phyloP scores from a whole-genome alignment of 345 rosid species.

The Camelina neglecta region DNA sequence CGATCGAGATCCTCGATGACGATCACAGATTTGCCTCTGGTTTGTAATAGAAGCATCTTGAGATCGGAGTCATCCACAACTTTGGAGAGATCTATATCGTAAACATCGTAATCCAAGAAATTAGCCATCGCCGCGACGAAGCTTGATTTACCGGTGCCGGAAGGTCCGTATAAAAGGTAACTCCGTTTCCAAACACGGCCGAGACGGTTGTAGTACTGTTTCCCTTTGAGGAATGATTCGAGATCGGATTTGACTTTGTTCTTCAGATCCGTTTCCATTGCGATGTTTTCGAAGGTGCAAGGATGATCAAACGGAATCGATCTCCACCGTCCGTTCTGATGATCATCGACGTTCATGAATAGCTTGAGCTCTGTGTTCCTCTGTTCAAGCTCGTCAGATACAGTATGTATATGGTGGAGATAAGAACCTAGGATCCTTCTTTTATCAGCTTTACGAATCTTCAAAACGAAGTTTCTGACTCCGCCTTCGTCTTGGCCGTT shows the following conservation, averaged over 20 bases:
- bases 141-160: constrained; percentile 87
- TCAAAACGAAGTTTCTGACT: constrained; percentile 55
- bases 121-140: constrained; percentile 82
- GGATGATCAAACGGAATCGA: constrained; percentile 78
- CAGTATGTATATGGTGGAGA: constrained; percentile 84
- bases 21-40: constrained; percentile 56
- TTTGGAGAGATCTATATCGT: constrained; percentile 70
- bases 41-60: constrained; percentile 59
- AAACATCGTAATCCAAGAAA: constrained; percentile 64
- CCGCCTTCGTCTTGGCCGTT: constrained; percentile 46
- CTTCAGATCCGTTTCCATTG: constrained; percentile 77
- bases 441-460: constrained; percentile 77
- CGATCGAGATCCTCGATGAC: constrained; percentile 77
- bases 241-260: constrained; percentile 71
- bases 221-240: constrained; percentile 64
- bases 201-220: constrained; percentile 69
- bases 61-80: constrained; percentile 68
- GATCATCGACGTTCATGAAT: constrained; percentile 52
- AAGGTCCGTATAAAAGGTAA: constrained; percentile 69
- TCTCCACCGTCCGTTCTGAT: constrained; percentile 64
- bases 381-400: constrained; percentile 74
- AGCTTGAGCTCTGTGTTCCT: constrained; percentile 61
- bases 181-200: constrained; percentile 90
- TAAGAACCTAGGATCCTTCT: constrained; percentile 80
- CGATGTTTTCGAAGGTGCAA: constrained; percentile 77